These are phyloP conservation scores for Leccinum subtestaceum DNA, from an alignment of 768 basidiomycete species.

Conservation along the genomic window DNA sequence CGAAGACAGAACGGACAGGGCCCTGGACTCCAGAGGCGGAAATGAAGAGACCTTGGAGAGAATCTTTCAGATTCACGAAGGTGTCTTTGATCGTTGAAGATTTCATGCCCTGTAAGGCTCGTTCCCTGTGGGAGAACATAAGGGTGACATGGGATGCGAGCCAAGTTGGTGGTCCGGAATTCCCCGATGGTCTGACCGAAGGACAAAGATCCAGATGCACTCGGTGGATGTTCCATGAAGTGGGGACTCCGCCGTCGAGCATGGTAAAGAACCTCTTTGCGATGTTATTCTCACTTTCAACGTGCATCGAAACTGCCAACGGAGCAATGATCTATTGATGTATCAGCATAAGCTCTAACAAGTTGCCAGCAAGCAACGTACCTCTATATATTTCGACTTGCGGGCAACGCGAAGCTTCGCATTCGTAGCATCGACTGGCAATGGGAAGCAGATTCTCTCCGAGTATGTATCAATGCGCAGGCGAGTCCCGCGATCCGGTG, in stretches of 20 bases:
- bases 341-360: not conserved
- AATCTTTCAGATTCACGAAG: conserved; percentile 34
- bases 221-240: conserved; percentile 39
- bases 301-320: conserved; percentile 12
- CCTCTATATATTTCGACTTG: conserved; percentile 50
- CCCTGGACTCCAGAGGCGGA: conserved; percentile 24
- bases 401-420: conserved; percentile 48
- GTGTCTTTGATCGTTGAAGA: conserved; percentile 15
- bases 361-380: conserved; percentile 4
- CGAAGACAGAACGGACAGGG: conserved; percentile 18
- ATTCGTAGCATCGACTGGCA: conserved; percentile 39
- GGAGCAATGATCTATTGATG: conserved; percentile 21
- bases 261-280: conserved; percentile 31
- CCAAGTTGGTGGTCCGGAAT: conserved; percentile 26
- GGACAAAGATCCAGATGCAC: conserved; percentile 38
- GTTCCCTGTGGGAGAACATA: conserved; percentile 35
- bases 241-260: conserved; percentile 10
- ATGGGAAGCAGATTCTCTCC: conserved; percentile 39
- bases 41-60: conserved; percentile 29
- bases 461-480: conserved; percentile 17
- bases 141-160: conserved; percentile 30
- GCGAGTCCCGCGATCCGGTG: not conserved
- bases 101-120: conserved; percentile 1
- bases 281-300: conserved; percentile 16
- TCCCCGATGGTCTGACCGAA: conserved; percentile 22